These are phyloP conservation scores for Aureobasidium musti DNA, from an alignment of 2,329 filamentous ascomycete species.

Conservation along the genomic window DNA sequence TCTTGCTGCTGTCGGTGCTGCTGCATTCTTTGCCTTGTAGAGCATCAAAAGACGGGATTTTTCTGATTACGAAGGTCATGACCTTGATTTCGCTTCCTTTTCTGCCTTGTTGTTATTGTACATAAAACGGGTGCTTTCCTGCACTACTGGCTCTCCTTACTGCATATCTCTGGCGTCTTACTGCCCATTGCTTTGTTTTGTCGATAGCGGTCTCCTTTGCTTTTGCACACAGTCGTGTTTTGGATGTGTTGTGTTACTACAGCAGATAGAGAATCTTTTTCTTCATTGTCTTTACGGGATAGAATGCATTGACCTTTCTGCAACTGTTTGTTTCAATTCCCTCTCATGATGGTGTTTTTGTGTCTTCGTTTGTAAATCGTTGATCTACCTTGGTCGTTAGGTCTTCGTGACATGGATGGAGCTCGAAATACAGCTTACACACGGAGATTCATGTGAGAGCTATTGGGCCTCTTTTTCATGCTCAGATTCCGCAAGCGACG, in stretches of 20 bases:
- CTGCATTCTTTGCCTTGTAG: constrained; percentile 36
- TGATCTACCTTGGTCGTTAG: no score
- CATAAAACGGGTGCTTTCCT: background rate
- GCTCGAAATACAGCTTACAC: no score
- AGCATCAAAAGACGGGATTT: background rate
- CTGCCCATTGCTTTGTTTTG: background rate
- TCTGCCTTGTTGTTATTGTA: constrained; percentile 5
- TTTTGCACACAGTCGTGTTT: background rate
- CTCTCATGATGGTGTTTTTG: no score
- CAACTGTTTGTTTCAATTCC: background rate
- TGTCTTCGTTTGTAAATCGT: no score
- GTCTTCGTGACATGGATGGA: no score
- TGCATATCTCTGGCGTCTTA: background rate
- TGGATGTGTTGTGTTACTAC: background rate
- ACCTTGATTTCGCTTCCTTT: constrained; percentile 6
- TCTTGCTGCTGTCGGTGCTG: constrained; percentile 37
- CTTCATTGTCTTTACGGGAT: background rate
- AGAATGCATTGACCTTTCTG: background rate
- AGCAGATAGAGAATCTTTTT: background rate
- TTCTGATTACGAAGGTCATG: constrained; percentile 9
- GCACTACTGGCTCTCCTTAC: background rate
- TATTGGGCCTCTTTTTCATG: no score
- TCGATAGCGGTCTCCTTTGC: background rate
- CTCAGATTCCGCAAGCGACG: no score
- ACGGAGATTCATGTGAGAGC: no score